Evolutionary conservation across 495 filamentous ascomycete genomes (phyloP), one percentile per base, ranked within the genome.

Genomic region (Cryomyces minteri): DNA sequence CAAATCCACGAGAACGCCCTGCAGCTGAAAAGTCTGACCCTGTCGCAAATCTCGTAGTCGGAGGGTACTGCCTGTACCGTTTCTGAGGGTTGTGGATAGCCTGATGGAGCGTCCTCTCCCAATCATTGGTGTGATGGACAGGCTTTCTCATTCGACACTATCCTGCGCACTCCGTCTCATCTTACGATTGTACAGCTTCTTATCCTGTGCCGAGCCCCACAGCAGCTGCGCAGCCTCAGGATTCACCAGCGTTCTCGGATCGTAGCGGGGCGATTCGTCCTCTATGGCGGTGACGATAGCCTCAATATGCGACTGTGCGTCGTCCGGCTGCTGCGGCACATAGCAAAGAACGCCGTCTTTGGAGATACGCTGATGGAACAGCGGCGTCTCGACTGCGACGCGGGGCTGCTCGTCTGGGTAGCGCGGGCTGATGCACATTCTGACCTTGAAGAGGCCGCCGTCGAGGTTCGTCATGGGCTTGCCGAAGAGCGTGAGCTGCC

Each of bases 371-470:
- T 93, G 79, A 54, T 98, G 90, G 58, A 84, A 94, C 28, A 98
- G 65, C 5, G 74, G 67, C 0, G 83, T 90, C 52, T 87, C 73
- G 51, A 94, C 76, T 42, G 73, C 79, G 36, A 86, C 77, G 44
- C 90, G 72, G 9, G 92, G 90, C 50, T 94, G 88, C 50, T 90
- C 84, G n/a, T 81, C 76, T 0, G 90, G 90, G 54, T 94, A 94
- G 8, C 77, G 71, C n/a, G 87, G 78, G 52, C 87, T 94, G 59
- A 96, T 77, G 52, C 67, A 69, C 31, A 96, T 69, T 51, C 69
- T 79, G 54, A 95, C 79, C 44, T 71, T 72, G 65, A 95, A 88
- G 44, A 96, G 69, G 5, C 90, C 90, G 5, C 90, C 90, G 48
- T 96, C 92, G 4, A 94, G 71, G 51, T 87, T 83, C 0, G 88